Conservation (phyloP, 2,329 filamentous ascomycete genomes). For the Saccharata proteae region DNA sequence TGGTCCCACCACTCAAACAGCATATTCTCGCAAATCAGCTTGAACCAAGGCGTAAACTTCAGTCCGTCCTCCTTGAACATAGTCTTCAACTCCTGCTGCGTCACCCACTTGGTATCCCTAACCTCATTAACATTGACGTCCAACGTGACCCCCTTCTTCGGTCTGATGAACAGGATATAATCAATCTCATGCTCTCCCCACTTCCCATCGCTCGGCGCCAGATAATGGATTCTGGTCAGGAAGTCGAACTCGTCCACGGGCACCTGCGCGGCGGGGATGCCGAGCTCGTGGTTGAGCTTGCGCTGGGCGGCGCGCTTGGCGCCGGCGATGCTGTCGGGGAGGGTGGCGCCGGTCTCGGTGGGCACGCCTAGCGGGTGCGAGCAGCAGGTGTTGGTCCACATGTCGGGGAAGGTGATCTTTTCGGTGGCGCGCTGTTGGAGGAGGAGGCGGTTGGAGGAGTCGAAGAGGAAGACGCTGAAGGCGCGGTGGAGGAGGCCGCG, state of each 20-base stretch:
- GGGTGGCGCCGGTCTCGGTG: constrained; percentile 73
- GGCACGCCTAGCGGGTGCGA: constrained; percentile 90
- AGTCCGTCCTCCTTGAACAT: constrained; percentile 73
- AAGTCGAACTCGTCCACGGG: constrained; percentile 87
- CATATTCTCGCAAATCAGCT: constrained; percentile 96
- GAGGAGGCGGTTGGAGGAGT: constrained; percentile 81
- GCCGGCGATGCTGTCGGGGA: constrained; percentile 69
- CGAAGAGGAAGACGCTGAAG: constrained; percentile 97
- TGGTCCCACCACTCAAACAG: constrained; percentile 95
- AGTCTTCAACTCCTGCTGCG: constrained; percentile 65
- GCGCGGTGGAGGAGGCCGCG: constrained; percentile 91
- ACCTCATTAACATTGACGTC: constrained; percentile 80
- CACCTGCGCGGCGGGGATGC: constrained; percentile 80
- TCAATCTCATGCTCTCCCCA: constrained; percentile 99
- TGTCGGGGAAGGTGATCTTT: constrained; percentile 99
- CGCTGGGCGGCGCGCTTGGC: constrained; percentile 86
- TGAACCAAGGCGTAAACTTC: constrained; percentile 97
- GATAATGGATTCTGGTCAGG: constrained; percentile 95
- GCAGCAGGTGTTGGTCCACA: constrained; percentile 99
- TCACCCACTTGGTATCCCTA: constrained; percentile 72
- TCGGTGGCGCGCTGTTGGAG: constrained; percentile 90
- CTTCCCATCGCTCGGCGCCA: constrained; percentile 89
- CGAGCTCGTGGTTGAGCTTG: constrained; percentile 89
- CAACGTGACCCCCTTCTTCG: constrained; percentile 66
- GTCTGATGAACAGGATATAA: constrained; percentile 94